Base-by-base conservation (phyloP, 352 stramenopile genomes). In the Phytophthora citrophthora region DNA sequence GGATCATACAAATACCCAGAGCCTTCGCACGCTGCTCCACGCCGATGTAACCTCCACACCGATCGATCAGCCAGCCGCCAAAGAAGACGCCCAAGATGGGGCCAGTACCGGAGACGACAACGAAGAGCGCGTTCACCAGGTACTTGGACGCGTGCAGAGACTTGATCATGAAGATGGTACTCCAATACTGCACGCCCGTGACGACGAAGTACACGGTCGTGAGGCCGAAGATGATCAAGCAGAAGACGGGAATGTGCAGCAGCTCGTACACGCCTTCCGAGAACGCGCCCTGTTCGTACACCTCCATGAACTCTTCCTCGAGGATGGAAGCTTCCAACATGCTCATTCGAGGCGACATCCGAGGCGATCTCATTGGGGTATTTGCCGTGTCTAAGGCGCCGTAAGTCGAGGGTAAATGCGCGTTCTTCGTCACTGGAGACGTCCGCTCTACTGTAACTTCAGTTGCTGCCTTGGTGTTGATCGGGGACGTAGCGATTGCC, bases 101-200 rank as follows among this genome's bases (percentile, higher is more conserved):
- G 0, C 86, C 86, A 4, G 86, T 95, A 24, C 84, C 86, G 1
- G 84, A 86, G 7, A 93, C 79, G n/a, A 95, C 68, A 18, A 93
- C 81, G 48, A 92, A 95, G 10, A 93, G 77, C 6, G 58, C 83
- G 57, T 95, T 95, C 15, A 95, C 85, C 2, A 94, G 70, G 60
- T 93, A 91, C 70, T 93, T 92, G 64, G 80, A 90, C 27, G 70
- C 81, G 48, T 94, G 76, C 27, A 94, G 78, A 41, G 85, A 92
- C 76, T 93, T 91, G 72, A 91, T 89, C 79, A 93, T 92, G 62
- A 91, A 95, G 65, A 93, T 93, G 3, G 86, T 95, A 62, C 79
- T 91, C 86, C 86, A 95, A 71, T 92, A 95, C 64, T 95, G 86
- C 49, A 95, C 85, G 38, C 84, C 84, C 34, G 86, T 93, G 54